Evolutionary conservation across 257 asterid species (phyloP).

Genomic region (Ophiorrhiza pumila): DNA sequence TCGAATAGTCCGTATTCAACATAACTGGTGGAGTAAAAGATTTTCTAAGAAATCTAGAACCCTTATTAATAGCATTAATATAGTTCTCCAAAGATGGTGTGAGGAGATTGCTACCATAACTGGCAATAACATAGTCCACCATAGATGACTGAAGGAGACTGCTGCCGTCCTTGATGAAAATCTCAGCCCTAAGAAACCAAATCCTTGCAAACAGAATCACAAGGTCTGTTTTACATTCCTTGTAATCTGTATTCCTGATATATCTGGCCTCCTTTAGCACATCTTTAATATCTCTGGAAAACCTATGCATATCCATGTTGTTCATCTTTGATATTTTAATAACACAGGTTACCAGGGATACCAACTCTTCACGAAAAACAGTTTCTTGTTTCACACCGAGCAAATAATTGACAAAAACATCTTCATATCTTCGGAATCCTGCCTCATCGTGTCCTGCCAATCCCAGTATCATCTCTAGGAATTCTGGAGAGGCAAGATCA

Average conservation of each 20-base stretch:
- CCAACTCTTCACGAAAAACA: not conserved
- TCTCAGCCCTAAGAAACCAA: not conserved
- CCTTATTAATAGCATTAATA: too few relatives aligned
- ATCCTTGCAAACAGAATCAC: not conserved
- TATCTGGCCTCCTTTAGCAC: not conserved
- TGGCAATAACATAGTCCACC: not conserved
- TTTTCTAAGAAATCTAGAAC: not conserved
- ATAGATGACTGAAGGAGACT: not conserved
- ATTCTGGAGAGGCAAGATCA: not conserved
- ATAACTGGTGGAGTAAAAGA: not conserved
- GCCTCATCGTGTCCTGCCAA: not conserved
- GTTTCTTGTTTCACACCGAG: not conserved
- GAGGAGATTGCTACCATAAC: not conserved
- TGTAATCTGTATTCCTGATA: not conserved
- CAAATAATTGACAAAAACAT: not conserved
- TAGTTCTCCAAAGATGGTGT: too few relatives aligned
- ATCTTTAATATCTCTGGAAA: not conserved
- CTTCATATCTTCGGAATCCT: too few relatives aligned
- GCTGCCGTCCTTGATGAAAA: not conserved
- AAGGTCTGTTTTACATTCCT: not conserved
- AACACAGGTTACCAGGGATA: not conserved
- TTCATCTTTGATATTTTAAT: not conserved
- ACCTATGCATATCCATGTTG: not conserved
- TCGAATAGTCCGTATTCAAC: not conserved
- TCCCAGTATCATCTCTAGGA: not conserved